These are phyloP conservation scores for Cercospora sp. DNA, from an alignment of 2,329 filamentous ascomycete species.

Conservation along the genomic window DNA sequence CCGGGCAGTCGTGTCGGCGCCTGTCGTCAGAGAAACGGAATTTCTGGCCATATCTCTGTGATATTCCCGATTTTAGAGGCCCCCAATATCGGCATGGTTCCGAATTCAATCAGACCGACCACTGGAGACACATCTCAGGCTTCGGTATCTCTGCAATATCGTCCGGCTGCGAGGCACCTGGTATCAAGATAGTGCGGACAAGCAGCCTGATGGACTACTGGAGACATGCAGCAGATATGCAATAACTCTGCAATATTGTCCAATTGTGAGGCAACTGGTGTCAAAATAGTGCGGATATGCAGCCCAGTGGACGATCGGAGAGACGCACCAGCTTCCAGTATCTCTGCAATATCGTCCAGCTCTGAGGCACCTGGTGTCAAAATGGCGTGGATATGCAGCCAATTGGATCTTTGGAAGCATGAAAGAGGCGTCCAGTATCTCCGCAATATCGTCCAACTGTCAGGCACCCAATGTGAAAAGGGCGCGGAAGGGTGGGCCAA, in stretches of 20 bases:
- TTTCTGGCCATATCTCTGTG: background rate
- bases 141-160: background rate
- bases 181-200: background rate
- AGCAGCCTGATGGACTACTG: background rate
- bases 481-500: background rate
- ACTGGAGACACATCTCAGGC: background rate
- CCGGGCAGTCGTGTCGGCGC: background rate
- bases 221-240: background rate
- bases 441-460: background rate
- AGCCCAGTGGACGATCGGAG: background rate
- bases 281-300: background rate
- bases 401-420: background rate
- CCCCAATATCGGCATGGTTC: background rate
- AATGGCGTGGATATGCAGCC: background rate
- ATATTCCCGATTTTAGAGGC: background rate
- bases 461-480: background rate
- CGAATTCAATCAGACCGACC: accelerated
- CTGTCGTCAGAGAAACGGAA: background rate
- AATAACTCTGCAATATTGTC: background rate
- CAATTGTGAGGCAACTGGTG: background rate
- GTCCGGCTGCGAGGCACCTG: background rate
- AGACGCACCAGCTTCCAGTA: background rate
- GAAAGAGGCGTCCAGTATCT: background rate
- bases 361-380: background rate
- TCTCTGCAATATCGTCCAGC: background rate